Evolutionary conservation across 2,329 filamentous ascomycete genomes (phyloP).

Genomic region (Exophiala bonariae): DNA sequence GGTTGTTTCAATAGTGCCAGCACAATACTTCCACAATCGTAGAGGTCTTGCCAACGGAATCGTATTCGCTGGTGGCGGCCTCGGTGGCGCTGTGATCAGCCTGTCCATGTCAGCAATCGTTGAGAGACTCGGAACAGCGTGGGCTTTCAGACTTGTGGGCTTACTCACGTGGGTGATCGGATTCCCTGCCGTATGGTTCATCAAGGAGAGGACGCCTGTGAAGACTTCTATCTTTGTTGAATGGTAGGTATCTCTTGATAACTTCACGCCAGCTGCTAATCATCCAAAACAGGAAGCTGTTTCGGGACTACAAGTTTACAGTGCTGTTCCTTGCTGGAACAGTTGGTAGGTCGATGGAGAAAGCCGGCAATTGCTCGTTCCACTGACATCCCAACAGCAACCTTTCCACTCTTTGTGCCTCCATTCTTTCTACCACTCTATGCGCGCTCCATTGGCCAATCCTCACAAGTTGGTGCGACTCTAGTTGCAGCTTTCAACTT

Average conservation of each 20-base stretch:
- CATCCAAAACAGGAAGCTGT: constrained; percentile 43
- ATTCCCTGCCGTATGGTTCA: constrained; percentile 55
- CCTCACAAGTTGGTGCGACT: constrained; percentile 53
- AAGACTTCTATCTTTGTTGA: constrained; percentile 47
- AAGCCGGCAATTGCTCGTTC: neutral
- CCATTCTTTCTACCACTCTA: constrained; percentile 63
- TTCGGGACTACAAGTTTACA: constrained; percentile 52
- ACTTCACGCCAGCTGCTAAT: neutral
- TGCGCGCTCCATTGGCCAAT: constrained; percentile 53
- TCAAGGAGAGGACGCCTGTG: constrained; percentile 50
- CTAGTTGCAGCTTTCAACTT: constrained; percentile 64
- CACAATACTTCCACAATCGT: constrained; percentile 56
- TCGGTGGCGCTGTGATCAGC: constrained; percentile 56
- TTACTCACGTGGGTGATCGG: constrained; percentile 55
- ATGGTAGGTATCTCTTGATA: constrained; percentile 35
- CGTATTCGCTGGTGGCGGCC: constrained; percentile 54
- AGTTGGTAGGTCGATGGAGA: constrained; percentile 37
- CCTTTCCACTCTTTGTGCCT: constrained; percentile 62
- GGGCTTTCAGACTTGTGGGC: constrained; percentile 55
- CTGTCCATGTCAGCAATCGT: constrained; percentile 52
- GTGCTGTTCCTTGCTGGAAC: constrained; percentile 55
- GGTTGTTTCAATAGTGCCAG: constrained; percentile 48
- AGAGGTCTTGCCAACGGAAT: constrained; percentile 58
- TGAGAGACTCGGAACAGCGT: constrained; percentile 45
- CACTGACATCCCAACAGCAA: constrained; percentile 27